Base-by-base conservation (phyloP, 2,329 filamentous ascomycete genomes). In the Cladosporium sp. region DNA sequence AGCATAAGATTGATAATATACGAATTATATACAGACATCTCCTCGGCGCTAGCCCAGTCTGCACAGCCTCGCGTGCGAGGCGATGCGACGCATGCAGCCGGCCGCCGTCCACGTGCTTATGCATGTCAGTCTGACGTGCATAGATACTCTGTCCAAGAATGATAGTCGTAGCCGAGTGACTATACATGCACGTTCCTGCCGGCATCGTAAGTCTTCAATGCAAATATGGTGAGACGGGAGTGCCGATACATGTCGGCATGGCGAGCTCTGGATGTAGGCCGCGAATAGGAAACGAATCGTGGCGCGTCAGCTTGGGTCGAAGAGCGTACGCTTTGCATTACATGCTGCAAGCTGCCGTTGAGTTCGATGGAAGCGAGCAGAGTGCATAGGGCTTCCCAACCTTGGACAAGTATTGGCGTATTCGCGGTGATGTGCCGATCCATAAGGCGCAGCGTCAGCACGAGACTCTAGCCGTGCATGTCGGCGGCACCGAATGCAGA, bases 121-220 rank as follows among this genome's bases (percentile, higher is more conserved):
- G 47, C 47, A 50, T n/a, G 28, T 50, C 28, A 36, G 47, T 50
- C 47, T 50, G 47, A 50, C 47, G 47, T 50, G 47, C 47, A 50
- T 50, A 9, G 7, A 3, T 17, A 14, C 12, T 19, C 6, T 8
- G 38, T 8, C 17, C 38, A 40, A 37, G 20, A 19, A 17, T 8
- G 30, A 37, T 30, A 22, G 30, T 22, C 28, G 30, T 25, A 50
- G 47, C 47, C 47, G 47, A 50, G 19, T 19, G n/a, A 25, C 28
- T 25, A 34, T 22, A 17, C 30, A 37, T 38, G 30, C 49, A 22
- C 19, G 34, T 19, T 12, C 30, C 17, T 51, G 49, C 49, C 49
- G 30, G 49, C 49, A 51, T 39, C 49, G 19, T 39, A 14, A 39
- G 36, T 25, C 22, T 20, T 4, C n/a, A 17, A 50, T 20, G 47